Conservation (phyloP, 768 basidiomycete genomes). For the Gloeostereum incarnatum region DNA sequence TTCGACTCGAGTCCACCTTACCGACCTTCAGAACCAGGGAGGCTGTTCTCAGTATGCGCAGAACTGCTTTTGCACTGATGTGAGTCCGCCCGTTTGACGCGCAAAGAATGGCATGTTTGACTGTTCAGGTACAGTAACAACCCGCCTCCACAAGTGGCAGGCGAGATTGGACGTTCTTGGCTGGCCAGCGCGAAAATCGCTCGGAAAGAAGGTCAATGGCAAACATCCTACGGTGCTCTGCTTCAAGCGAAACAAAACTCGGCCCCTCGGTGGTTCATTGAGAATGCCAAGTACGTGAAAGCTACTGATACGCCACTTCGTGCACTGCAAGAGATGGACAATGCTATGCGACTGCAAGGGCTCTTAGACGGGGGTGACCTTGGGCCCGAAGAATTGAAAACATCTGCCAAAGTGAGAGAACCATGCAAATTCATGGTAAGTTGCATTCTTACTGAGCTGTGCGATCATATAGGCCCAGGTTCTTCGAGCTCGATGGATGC, state of each 20-base stretch:
- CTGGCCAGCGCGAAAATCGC: constrained; percentile 92
- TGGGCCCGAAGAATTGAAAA: constrained; percentile 55
- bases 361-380: constrained; percentile 31
- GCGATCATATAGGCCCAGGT: constrained; percentile 51
- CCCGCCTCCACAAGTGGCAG: not conserved
- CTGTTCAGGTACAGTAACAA: not conserved
- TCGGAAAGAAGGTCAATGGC: constrained; percentile 89
- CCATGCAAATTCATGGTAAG: constrained; percentile 60
- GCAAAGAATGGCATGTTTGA: not conserved
- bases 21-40: constrained; percentile 88
- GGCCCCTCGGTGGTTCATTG: constrained; percentile 73
- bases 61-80: constrained; percentile 75
- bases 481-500: constrained; percentile 87
- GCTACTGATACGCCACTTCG: constrained; percentile 72
- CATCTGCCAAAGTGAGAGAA: constrained; percentile 34
- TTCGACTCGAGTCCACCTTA: constrained; percentile 66
- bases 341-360: constrained; percentile 48
- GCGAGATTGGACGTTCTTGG: constrained; percentile 81
- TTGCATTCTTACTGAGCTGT: constrained; percentile 21
- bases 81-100: constrained; percentile 20
- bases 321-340: constrained; percentile 82
- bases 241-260: constrained; percentile 78
- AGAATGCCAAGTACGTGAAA: constrained; percentile 82
- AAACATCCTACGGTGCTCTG: constrained; percentile 94
- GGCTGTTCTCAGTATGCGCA: constrained; percentile 80